Base-by-base conservation (phyloP, 768 basidiomycete genomes). In the Sporobolomyces phaffii region DNA sequence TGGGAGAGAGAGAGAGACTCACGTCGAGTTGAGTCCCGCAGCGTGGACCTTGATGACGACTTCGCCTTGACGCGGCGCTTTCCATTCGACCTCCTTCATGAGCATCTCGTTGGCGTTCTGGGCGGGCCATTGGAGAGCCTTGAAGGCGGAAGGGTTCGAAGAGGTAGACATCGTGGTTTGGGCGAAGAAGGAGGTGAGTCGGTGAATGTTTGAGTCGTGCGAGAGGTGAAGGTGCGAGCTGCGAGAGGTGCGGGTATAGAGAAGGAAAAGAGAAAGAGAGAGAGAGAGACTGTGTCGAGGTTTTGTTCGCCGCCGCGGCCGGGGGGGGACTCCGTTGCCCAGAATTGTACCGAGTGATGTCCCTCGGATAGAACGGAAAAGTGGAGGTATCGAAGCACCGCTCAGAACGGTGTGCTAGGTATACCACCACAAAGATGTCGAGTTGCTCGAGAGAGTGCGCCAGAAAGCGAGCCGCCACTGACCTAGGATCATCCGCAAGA, bases 31-130 rank as follows among this genome's bases (percentile, higher is more conserved):
- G 41, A 58, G 18, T 3, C 56, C 56, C 31, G 29, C 43, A 14
- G 13, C 43, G 31, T 58, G 56, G 31, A 58, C 56, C 13, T 26
- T n/a, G 43, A 58, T 58, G 28, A 58, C 56, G 56, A 58, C 43
- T 45, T 58, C 13, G 17, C 56, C 56, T 5, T 58, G 24, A 14
- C 11, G 28, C n/a, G 56, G 56, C 13, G 8, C 5, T 14, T 24
- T 44, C 56, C 56, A 58, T 22, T 31, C 56, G 56, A 58, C 28
- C 10, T 58, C 31, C 41, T 29, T 29, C 29, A 58, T 58, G 22
- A 34, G 43, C 17, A 58, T 9, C 15, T 58, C 5, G 22, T 58
- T 4, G 2, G 56, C 56, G 20, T 58, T 34, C 43, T 58, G 43
- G 45, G 33, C 28, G 2, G 43, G 26, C 43, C 41, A 58, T 9